phyloP scores from a whole-genome alignment of 768 basidiomycete genomes.

The Leccinum uliginosum region DNA sequence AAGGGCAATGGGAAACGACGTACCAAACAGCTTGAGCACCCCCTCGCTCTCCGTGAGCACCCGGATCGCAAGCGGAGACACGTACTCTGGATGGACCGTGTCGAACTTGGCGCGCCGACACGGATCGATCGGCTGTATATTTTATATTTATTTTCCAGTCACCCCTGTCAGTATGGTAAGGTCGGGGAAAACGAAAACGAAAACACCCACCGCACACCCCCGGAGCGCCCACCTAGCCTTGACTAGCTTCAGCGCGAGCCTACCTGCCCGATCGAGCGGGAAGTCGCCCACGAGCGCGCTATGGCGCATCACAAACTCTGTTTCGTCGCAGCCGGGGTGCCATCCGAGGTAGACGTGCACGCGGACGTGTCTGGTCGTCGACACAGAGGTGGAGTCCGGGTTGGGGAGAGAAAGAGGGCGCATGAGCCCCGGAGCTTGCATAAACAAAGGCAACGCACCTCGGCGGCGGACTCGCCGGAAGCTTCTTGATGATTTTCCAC shows the following conservation, averaged over 20 bases:
- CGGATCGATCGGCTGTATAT: conserved; percentile 20
- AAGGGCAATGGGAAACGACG: neutral
- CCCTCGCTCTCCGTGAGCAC: conserved; percentile 25
- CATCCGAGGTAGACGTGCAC: conserved; percentile 30
- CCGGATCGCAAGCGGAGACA: conserved; percentile 25
- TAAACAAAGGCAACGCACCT: conserved; percentile 4
- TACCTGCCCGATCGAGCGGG: conserved; percentile 21
- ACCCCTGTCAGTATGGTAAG: neutral
- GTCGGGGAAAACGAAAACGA: neutral
- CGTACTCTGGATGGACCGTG: conserved; percentile 18
- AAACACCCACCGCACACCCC: conserved; percentile 20
- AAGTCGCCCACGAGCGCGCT: conserved; percentile 27
- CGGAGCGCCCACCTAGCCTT: conserved; percentile 21
- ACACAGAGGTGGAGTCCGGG: neutral
- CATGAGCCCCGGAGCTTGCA: neutral
- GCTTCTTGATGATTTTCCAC: conserved; percentile 20
- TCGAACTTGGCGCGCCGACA: conserved; percentile 18
- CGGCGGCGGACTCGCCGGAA: conserved; percentile 15
- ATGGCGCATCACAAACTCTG: conserved; percentile 24
- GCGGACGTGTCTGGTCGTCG: conserved; percentile 25
- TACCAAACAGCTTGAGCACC: conserved; percentile 27
- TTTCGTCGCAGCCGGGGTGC: conserved; percentile 27
- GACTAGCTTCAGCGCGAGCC: conserved; percentile 15
- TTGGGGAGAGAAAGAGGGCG: neutral
- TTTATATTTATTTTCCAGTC: neutral